These are phyloP conservation scores for Tripterygium wilfordii DNA, from an alignment of 177 flowering plant species.

Conservation along the genomic window DNA sequence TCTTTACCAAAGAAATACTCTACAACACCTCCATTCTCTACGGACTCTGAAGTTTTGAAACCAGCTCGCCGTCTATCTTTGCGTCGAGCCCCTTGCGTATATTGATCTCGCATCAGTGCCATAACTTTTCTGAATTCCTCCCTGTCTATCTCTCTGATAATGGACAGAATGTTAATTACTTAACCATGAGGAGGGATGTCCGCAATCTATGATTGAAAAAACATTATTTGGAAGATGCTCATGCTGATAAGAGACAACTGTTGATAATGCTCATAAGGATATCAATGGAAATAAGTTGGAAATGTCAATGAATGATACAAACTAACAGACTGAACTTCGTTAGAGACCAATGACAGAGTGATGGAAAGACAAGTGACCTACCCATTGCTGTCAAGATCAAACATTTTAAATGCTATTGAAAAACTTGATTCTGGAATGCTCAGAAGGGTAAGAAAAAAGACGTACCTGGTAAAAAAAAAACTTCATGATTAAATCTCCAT, in stretches of 20 bases:
- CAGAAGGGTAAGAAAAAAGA: slow-evolving; percentile 78
- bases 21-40: slow-evolving; percentile 78
- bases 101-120: slow-evolving; percentile 65
- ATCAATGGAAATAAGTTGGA: too few species aligned
- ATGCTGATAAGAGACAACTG: too few species aligned
- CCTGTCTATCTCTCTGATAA: slow-evolving; percentile 61
- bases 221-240: too few species aligned
- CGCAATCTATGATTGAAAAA: too few species aligned
- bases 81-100: slow-evolving; percentile 69
- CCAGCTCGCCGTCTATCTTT: slow-evolving; percentile 56
- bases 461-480: slow-evolving; percentile 46
- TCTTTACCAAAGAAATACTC: slow-evolving; percentile 84
- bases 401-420: slow-evolving; percentile 85
- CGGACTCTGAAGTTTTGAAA: slow-evolving; percentile 40
- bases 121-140: slow-evolving; percentile 89
- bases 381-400: slow-evolving; percentile 81
- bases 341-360: too few species aligned
- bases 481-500: background rate
- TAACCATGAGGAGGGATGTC: too few species aligned
- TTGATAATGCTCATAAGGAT: too few species aligned
- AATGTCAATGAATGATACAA: too few species aligned
- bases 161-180: background rate
- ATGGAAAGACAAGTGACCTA: slow-evolving; percentile 15
- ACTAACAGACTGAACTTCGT: too few species aligned
- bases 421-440: slow-evolving; percentile 92